Evolutionary conservation across 768 basidiomycete genomes (phyloP).

Genomic region (Cystobasidium tubakii): DNA sequence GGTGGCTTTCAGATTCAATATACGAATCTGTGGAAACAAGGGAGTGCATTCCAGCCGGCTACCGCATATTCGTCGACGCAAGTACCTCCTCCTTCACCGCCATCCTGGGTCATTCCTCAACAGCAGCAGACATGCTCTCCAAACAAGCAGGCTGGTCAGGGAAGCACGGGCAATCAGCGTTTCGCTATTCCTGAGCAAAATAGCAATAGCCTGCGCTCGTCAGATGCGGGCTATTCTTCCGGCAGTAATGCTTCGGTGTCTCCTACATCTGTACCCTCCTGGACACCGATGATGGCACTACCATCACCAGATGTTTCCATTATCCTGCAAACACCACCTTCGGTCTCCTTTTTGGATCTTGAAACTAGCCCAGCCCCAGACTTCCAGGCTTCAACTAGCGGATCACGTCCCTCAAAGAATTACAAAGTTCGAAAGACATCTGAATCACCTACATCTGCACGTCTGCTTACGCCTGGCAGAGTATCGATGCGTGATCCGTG

Average conservation of each 20-base stretch:
- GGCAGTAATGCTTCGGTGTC: background rate
- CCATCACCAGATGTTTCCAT: background rate
- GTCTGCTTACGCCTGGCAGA: background rate
- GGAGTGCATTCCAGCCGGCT: background rate
- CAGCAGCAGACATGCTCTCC: background rate
- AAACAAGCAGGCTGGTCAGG: too few species aligned
- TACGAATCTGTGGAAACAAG: background rate
- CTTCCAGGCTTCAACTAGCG: background rate
- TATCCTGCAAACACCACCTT: background rate
- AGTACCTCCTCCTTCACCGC: background rate
- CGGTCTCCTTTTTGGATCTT: background rate
- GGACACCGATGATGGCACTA: background rate
- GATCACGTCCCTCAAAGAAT: background rate
- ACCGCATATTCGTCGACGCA: background rate
- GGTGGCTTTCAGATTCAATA: background rate
- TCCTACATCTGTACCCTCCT: background rate
- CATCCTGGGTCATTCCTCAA: background rate
- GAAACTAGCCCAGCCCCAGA: background rate
- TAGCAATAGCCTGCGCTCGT: too few species aligned
- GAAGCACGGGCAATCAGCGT: too few species aligned
- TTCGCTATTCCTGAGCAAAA: too few species aligned
- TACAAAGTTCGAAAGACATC: background rate
- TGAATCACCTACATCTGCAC: background rate
- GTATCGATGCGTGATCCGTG: conserved; percentile 4
- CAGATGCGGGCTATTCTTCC: background rate